A percentile compares a stretch with the other conserved stretches of the same genome.
Evolutionary conservation across 1,284 basidiomycete species (phyloP).

Genomic region (Tylopilus sp.): DNA sequence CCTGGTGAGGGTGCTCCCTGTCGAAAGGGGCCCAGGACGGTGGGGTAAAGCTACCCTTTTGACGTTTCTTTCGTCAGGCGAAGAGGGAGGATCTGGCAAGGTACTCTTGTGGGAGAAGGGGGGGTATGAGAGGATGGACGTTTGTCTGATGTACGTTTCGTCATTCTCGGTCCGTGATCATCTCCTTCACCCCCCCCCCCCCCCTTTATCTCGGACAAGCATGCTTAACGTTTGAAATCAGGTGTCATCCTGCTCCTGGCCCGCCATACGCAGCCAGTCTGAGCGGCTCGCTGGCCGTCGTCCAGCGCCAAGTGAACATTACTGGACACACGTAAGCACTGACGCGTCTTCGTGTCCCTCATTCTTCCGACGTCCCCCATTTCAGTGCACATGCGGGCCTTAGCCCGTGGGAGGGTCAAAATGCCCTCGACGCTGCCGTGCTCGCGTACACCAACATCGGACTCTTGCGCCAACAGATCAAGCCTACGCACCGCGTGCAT

Average conservation of each 20-base stretch:
- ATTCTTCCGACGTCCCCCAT: neutral
- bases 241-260: constrained; percentile 63
- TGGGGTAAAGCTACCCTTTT: neutral
- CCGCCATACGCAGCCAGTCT: constrained; percentile 48
- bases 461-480: constrained; percentile 68
- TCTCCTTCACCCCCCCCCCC: too few relatives aligned
- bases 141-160: constrained; percentile 55
- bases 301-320: constrained; percentile 49
- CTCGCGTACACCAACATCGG: constrained; percentile 69
- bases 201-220: too few relatives aligned
- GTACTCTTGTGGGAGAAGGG: constrained; percentile 56
- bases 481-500: constrained; percentile 60
- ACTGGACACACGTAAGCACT: constrained; percentile 52
- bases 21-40: neutral
- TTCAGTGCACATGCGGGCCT: constrained; percentile 62
- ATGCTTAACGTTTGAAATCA: constrained; percentile 23
- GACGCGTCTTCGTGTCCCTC: neutral
- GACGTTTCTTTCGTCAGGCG: too few relatives aligned
- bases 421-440: constrained; percentile 75
- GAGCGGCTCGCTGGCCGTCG: constrained; percentile 50
- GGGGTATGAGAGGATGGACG: constrained; percentile 64
- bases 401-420: constrained; percentile 72
- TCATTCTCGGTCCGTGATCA: constrained; percentile 2
- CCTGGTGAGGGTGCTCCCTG: constrained; percentile 46
- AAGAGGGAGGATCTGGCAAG: constrained; percentile 74